These are phyloP conservation scores for Lophium mytilinum DNA, from an alignment of 495 filamentous ascomycete species.

Conservation along the genomic window DNA sequence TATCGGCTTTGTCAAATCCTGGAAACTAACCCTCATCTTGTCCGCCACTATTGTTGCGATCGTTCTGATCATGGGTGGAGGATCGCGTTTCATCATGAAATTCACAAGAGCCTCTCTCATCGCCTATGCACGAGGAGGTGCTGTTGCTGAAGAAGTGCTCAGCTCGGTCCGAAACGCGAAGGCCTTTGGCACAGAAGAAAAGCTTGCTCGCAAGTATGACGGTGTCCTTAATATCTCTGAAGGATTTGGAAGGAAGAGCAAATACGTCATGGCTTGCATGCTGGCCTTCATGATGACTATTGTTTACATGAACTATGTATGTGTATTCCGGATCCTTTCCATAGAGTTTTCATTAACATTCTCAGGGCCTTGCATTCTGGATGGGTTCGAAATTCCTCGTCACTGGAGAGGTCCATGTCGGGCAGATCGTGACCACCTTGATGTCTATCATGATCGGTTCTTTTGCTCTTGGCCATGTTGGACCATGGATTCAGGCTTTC, in stretches of 20 bases:
- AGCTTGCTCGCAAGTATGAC: slow-evolving; percentile 78
- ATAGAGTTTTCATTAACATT: slow-evolving; percentile 74
- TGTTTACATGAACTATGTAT: slow-evolving; percentile 69
- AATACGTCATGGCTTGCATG: slow-evolving; percentile 62
- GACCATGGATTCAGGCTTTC: slow-evolving; percentile 76
- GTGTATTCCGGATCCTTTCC: slow-evolving; percentile 41
- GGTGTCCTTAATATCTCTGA: slow-evolving; percentile 61
- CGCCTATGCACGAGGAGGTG: slow-evolving; percentile 73
- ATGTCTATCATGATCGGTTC: slow-evolving; percentile 85
- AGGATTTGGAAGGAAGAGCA: slow-evolving; percentile 65
- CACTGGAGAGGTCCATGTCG: slow-evolving; percentile 46
- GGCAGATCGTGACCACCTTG: slow-evolving; percentile 63
- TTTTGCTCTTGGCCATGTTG: slow-evolving; percentile 81
- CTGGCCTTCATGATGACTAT: slow-evolving; percentile 71
- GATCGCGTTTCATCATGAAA: slow-evolving; percentile 66
- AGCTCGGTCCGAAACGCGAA: slow-evolving; percentile 83
- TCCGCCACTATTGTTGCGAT: slow-evolving; percentile 68
- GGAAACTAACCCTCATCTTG: slow-evolving; percentile 76
- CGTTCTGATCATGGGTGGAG: slow-evolving; percentile 59
- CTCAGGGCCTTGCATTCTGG: slow-evolving; percentile 85
- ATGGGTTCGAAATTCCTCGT: slow-evolving; percentile 76
- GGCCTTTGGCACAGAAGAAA: slow-evolving; percentile 84
- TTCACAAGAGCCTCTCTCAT: slow-evolving; percentile 67
- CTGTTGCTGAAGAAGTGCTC: slow-evolving; percentile 86
- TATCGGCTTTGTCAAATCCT: slow-evolving; percentile 78